These are phyloP conservation scores for Aspergillus latus DNA, from an alignment of 2,329 filamentous ascomycete species.

Conservation along the genomic window DNA sequence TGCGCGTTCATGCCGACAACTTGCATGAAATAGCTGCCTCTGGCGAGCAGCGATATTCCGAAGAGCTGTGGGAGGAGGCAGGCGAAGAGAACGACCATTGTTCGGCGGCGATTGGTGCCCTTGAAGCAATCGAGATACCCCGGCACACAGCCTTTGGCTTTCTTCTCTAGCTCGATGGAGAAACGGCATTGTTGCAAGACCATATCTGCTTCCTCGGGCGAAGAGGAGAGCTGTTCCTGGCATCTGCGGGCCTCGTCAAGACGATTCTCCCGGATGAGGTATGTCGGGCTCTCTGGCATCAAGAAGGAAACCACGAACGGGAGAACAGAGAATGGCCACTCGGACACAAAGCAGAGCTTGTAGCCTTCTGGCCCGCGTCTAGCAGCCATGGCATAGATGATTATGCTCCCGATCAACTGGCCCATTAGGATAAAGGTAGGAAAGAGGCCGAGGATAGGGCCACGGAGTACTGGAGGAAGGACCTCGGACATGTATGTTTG, in stretches of 20 bases:
- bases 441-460: conserved; percentile 51
- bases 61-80: conserved; percentile 48
- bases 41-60: conserved; percentile 47
- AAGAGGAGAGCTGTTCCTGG: conserved; percentile 53
- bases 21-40: conserved; percentile 44
- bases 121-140: conserved; percentile 31
- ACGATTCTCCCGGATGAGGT: conserved; percentile 46
- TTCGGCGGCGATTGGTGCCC: conserved; percentile 29
- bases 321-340: conserved; percentile 36
- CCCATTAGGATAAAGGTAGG: conserved; percentile 52
- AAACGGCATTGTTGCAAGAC: conserved; percentile 37
- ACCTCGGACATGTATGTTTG: conserved; percentile 55
- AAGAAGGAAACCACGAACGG: conserved; percentile 46
- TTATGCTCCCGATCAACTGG: conserved; percentile 48
- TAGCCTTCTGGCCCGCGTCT: conserved; percentile 25
- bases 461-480: conserved; percentile 48
- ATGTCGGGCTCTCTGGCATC: conserved; percentile 55
- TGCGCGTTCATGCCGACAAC: conserved; percentile 33
- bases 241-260: conserved; percentile 42
- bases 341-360: conserved; percentile 31
- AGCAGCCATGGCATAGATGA: conserved; percentile 41
- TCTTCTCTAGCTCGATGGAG: conserved; percentile 51
- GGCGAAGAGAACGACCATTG: conserved; percentile 39
- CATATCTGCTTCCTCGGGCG: conserved; percentile 35
- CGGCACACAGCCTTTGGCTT: conserved; percentile 37